Evolutionary conservation across 352 stramenopile genomes (phyloP), one percentile per base, ranked within the genome.

Genomic region (Phytopythium cucurbitacearum): DNA sequence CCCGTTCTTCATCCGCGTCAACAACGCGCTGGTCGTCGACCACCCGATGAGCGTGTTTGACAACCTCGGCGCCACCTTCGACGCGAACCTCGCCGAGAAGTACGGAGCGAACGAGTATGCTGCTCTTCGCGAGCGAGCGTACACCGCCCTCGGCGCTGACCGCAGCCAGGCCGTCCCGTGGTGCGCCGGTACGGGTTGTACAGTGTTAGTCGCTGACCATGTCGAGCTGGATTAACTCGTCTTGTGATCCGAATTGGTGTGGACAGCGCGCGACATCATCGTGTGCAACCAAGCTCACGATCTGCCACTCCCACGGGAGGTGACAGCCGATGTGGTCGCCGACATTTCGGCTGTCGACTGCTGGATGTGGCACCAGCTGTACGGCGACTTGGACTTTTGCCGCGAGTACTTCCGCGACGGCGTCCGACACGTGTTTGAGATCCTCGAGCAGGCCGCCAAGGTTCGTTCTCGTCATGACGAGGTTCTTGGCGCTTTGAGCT

Each of bases 281-380:
- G 48, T 51, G 11, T 73, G 65, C 40, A 53, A 48, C 11, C 57
- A 56, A n/a, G 61, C 62, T 8, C 62, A 73, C 40, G 15, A 55
- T 0, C 28, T 63, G 12, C 57, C 61, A 3, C 37, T 59, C 0
- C 62, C 65, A 5, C 39, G 63, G 0, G 65, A 48, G 2, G 34
- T 73, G 5, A 51, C 43, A 5, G 57, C 59, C 12, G 50, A 64
- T 3, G 16, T 67, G 3, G 54, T 62, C 48, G 39, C 37, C 5
- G 35, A 57, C 15, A 59, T 69, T 15, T 45, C 16, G n/a, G 45
- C 48, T 10, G 42, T 61, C 13, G 60, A 65, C 32, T 52, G 44
- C 11, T 69, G 51, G 56, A 60, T 71, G 47, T 73, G 60, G 65
- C 48, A 70, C 10, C 51, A 51, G 7, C 58, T 69, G 13, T 73